These are phyloP conservation scores for Microcyclospora pomicola DNA, from an alignment of 2,329 filamentous ascomycete genomes.

Conservation along the genomic window DNA sequence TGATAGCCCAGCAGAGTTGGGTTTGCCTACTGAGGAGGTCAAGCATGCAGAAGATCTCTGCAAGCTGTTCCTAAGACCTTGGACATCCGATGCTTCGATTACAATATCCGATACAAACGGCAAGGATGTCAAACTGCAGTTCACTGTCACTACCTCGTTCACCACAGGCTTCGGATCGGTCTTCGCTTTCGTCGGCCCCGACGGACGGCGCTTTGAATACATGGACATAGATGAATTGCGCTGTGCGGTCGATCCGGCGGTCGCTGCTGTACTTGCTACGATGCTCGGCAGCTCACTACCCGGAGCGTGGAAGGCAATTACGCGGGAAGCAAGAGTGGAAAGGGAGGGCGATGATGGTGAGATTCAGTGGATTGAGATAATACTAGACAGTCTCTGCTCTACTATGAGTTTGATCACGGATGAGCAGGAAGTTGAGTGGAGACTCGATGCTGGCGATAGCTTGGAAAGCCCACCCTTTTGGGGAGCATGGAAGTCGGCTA, in stretches of 20 bases:
- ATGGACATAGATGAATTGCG: conserved; percentile 2
- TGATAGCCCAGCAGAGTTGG: conserved; percentile 5
- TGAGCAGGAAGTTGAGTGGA: too few species aligned
- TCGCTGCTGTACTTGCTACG: conserved; percentile 6
- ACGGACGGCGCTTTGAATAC: conserved; percentile 2
- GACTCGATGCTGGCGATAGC: too few species aligned
- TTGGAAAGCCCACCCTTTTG: too few species aligned
- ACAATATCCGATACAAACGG: not conserved
- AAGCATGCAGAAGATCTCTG: conserved; percentile 7
- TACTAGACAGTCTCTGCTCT: too few species aligned
- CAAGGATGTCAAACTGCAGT: not conserved
- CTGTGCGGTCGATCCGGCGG: conserved; percentile 2
- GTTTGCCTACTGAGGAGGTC: conserved; percentile 1
- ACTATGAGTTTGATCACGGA: too few species aligned
- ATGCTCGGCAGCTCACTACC: conserved; percentile 4
- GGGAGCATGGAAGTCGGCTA: too few species aligned
- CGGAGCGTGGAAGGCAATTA: conserved; percentile 11
- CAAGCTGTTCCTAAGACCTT: conserved; percentile 4
- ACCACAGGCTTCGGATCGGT: conserved; percentile 17
- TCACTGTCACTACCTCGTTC: conserved; percentile 16
- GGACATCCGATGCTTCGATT: conserved; percentile 1
- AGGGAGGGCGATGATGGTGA: conserved; percentile 3
- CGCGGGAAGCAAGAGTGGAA: conserved; percentile 10
- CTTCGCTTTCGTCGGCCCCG: conserved; percentile 3
- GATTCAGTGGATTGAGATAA: not conserved